These are phyloP conservation scores for Lenwebbia sp. DNA, from an alignment of 345 rosid genomes.

Conservation along the genomic window DNA sequence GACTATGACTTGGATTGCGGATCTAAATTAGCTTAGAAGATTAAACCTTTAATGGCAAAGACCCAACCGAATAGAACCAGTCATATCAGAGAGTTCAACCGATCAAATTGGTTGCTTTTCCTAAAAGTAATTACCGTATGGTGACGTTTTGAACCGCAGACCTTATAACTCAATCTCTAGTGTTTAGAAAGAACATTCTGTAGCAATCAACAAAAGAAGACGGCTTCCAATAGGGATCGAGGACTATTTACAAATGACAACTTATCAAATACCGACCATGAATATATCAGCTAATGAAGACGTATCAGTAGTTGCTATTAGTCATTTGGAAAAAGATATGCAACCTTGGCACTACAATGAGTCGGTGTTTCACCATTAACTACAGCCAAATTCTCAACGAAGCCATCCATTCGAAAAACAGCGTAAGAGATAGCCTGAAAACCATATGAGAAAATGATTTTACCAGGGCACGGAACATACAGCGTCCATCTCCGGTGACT, in stretches of 20 bases:
- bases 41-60: neutral
- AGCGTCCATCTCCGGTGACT: constrained; percentile 85
- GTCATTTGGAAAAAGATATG: neutral
- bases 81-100: neutral
- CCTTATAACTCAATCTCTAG: neutral
- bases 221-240: too few relatives aligned
- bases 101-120: neutral
- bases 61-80: neutral
- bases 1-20: neutral
- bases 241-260: too few relatives aligned
- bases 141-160: neutral
- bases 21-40: neutral
- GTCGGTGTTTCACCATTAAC: neutral
- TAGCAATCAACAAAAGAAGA: too few relatives aligned
- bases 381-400: neutral
- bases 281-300: too few relatives aligned
- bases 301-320: too few relatives aligned
- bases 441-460: neutral
- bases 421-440: neutral
- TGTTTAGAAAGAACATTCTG: too few relatives aligned
- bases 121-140: neutral
- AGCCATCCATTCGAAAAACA: neutral
- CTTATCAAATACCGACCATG: too few relatives aligned
- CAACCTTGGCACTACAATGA: neutral
- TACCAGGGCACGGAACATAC: constrained; percentile 87